Evolutionary conservation across 1,139 yeast genomes (phyloP).

Genomic region (Kodamaea arcana): DNA sequence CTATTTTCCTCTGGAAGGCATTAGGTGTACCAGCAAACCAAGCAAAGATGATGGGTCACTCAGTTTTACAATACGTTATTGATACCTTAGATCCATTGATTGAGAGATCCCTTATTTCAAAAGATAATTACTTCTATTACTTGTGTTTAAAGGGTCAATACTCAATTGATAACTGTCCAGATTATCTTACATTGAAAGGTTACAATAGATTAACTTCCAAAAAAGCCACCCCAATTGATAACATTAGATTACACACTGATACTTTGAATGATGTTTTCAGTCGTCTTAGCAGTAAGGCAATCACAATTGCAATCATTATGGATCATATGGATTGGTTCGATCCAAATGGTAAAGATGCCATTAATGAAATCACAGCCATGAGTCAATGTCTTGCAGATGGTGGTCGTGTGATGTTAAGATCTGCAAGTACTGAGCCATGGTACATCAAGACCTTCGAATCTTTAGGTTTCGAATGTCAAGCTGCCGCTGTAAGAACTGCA

Average conservation of each 20-base stretch:
- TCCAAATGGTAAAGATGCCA: slow-evolving; percentile 59
- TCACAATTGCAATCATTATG: slow-evolving; percentile 79
- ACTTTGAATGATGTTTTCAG: slow-evolving; percentile 71
- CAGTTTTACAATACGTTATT: slow-evolving; percentile 65
- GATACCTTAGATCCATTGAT: slow-evolving; percentile 79
- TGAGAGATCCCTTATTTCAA: slow-evolving; percentile 56
- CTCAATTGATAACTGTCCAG: slow-evolving; percentile 67
- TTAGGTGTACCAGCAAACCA: slow-evolving; percentile 84
- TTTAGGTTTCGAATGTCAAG: slow-evolving; percentile 60
- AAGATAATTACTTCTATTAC: slow-evolving; percentile 76
- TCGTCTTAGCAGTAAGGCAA: slow-evolving; percentile 56
- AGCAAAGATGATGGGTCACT: slow-evolving; percentile 72
- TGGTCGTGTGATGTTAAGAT: slow-evolving; percentile 74
- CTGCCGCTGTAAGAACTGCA: slow-evolving; percentile 63
- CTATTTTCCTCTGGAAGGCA: slow-evolving; percentile 80
- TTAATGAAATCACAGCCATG: slow-evolving; percentile 61
- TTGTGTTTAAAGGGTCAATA: slow-evolving; percentile 62
- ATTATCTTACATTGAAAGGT: slow-evolving; percentile 61
- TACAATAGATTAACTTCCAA: slow-evolving; percentile 43
- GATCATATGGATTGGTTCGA: slow-evolving; percentile 93
- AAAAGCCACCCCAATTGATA: slow-evolving; percentile 49
- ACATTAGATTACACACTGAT: slow-evolving; percentile 75
- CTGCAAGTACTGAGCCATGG: slow-evolving; percentile 76
- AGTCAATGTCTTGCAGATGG: slow-evolving; percentile 58
- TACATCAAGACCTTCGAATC: slow-evolving; percentile 64